Evolutionary conservation across 164 flowering plant species (phyloP).

Genomic region (Echeveria elegans): DNA sequence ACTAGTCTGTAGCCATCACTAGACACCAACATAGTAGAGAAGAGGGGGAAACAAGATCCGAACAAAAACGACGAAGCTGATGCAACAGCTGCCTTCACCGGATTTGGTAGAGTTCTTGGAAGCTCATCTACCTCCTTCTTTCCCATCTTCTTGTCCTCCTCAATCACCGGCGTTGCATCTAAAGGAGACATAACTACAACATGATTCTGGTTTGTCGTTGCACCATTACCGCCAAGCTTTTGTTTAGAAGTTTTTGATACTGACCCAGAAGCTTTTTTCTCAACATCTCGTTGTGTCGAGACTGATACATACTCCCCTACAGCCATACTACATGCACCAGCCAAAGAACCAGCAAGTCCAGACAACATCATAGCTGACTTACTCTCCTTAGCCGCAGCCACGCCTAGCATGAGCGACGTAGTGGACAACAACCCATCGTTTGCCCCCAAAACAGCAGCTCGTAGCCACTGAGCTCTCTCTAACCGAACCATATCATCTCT

Average conservation of each 20-base stretch:
- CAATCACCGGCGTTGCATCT: not conserved
- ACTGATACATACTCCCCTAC: constrained; percentile 65
- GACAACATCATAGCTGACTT: constrained; percentile 32
- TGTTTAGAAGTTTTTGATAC: not conserved
- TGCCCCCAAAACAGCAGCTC: constrained; percentile 58
- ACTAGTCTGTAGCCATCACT: constrained; percentile 15
- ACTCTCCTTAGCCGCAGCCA: constrained; percentile 39
- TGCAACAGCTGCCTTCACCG: constrained; percentile 41
- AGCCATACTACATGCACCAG: constrained; percentile 65
- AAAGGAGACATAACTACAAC: constrained; percentile 1
- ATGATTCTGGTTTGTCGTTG: not conserved
- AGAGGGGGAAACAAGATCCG: constrained; percentile 38
- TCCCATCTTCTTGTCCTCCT: not conserved
- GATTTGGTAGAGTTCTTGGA: constrained; percentile 26
- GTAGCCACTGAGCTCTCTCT: constrained; percentile 54
- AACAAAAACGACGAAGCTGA: constrained; percentile 40
- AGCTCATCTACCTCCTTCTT: no score
- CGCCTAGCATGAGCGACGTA: constrained; percentile 47
- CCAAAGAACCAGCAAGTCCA: constrained; percentile 64
- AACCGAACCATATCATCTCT: not conserved
- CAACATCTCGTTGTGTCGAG: constrained; percentile 48
- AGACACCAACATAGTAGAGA: constrained; percentile 18
- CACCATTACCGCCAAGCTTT: not conserved
- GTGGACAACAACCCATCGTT: constrained; percentile 60
- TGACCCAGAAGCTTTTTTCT: constrained; percentile 9